Evolutionary conservation across 305 asterid genomes (phyloP), one percentile per base, ranked within the genome.

Genomic region (Fraxinus sp.): DNA sequence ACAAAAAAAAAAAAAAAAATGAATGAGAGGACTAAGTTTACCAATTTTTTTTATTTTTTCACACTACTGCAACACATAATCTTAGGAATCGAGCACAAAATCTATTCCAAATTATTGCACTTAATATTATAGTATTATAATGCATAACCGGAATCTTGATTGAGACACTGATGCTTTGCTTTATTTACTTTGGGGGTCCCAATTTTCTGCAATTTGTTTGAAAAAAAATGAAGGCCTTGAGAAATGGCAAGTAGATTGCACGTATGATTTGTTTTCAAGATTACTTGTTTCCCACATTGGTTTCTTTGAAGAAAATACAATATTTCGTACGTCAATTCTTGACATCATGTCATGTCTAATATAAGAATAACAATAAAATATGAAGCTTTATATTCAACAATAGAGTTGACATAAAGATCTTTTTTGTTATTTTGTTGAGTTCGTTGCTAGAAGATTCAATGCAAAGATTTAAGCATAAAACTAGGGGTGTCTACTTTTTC

Each of bases 41-140:
- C 20, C 75, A 75, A 49, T 78, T 78, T 30, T 0, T 76, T 59
- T 26, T 80, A 7, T 52, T 66, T 72, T 33, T 52, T 78, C 71
- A 81, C 74, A 68, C 16, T n/a, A 86, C 64, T 55, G 81, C 83
- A 87, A 82, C 82, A 68, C 89, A 85, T 68, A 79, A 90, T 88
- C 88, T 81, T 70, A 76, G 37, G 76, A 85, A 85, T 57, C 84
- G 83, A 87, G 88, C 86, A 89, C 92, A 86, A 88, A 87, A 91
- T 91, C 94, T 81, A 87, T 72, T 84, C 88, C 85, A 85, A 81
- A 93, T 91, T 57, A 91, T 93, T 87, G 87, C 90, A 87, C 80
- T 82, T 59, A 75, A 59, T 77, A 74, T 62, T 73, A 76, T 35
- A 86, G 78, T 82, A 74, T 62, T 73, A 76, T 35, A 86, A 79